These are phyloP conservation scores for Alternaria novae-zelandiae DNA, from an alignment of 2,329 filamentous ascomycete genomes.

Conservation along the genomic window DNA sequence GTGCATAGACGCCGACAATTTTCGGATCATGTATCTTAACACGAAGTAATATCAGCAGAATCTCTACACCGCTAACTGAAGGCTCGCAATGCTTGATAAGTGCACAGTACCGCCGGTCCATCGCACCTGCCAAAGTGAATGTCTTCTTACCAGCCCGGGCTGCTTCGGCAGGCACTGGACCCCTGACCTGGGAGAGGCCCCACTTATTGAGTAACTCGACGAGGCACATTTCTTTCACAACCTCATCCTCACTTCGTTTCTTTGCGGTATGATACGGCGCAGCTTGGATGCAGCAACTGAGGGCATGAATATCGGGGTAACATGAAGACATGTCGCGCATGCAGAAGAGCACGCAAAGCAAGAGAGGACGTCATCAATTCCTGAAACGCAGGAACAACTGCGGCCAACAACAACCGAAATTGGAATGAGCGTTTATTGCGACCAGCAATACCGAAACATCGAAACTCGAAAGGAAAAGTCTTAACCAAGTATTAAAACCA, in stretches of 20 bases:
- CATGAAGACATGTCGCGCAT: not conserved
- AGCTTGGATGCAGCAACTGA: not conserved
- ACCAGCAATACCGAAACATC: not conserved
- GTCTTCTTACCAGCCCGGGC: not conserved
- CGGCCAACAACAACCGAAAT: not conserved
- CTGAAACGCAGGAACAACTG: not conserved
- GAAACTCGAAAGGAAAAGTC: not conserved
- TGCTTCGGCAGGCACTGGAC: constrained; percentile 5
- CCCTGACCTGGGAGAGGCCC: constrained; percentile 3
- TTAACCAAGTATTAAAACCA: not conserved
- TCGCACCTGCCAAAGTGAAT: not conserved
- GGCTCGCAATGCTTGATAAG: not conserved
- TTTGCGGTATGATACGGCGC: not conserved
- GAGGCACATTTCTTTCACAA: constrained; percentile 6
- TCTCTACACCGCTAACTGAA: not conserved
- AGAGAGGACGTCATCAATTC: not conserved
- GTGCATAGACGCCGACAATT: not conserved
- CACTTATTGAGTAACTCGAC: constrained; percentile 7
- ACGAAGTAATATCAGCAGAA: not conserved
- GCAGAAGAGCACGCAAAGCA: not conserved
- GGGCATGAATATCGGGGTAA: not conserved
- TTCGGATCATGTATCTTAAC: not conserved
- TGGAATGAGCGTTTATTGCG: not conserved
- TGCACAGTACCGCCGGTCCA: not conserved
- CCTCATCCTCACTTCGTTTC: constrained; percentile 10